Conservation (phyloP, 1,139 yeast species). For the Scheffersomyces segobiensis region DNA sequence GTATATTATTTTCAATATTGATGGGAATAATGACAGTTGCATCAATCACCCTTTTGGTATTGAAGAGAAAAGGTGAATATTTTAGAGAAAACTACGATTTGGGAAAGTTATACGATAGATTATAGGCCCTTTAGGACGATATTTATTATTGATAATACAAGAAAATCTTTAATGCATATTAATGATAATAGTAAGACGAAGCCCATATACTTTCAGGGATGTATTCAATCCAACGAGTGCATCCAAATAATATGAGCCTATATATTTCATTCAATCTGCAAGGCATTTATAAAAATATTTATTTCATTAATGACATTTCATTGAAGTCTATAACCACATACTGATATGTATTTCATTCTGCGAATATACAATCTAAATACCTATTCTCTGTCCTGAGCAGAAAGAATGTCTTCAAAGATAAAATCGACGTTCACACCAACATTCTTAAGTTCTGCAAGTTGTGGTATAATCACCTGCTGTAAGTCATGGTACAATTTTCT, state of each 20-base stretch:
- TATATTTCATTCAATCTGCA: not conserved
- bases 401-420: constrained; percentile 41
- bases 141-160: too few relatives aligned
- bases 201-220: not conserved
- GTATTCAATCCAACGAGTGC: not conserved
- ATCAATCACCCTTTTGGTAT: constrained; percentile 42
- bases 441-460: constrained; percentile 59
- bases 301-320: not conserved
- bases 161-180: not conserved
- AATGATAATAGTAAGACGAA: not conserved
- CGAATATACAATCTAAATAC: not conserved
- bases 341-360: not conserved
- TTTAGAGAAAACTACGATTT: constrained; percentile 71
- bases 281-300: not conserved
- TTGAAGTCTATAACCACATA: too few relatives aligned
- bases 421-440: constrained; percentile 77
- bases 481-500: constrained; percentile 40
- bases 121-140: constrained; percentile 14
- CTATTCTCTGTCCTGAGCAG: constrained; percentile 5
- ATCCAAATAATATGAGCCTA: not conserved
- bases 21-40: constrained; percentile 56
- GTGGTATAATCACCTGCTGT: constrained; percentile 53
- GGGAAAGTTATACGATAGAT: constrained; percentile 52
- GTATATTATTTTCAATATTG: constrained; percentile 67
- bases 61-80: constrained; percentile 58